phyloP scores from a whole-genome alignment of 371 early-diverging fungal species.

The Mortierella sp. region DNA sequence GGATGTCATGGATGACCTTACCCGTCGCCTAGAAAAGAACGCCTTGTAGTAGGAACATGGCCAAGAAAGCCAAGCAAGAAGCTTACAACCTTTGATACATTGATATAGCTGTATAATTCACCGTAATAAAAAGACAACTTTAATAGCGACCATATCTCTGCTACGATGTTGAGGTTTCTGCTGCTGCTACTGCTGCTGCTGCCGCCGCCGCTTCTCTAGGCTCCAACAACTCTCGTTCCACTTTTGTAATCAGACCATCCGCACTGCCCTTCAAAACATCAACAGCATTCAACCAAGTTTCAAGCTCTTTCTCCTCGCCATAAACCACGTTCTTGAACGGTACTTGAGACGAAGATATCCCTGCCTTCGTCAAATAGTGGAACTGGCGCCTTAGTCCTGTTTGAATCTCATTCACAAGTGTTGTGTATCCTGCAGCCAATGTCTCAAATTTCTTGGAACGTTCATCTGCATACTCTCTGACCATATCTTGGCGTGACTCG shows the following conservation, averaged over 20 bases:
- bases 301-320: constrained; percentile 54
- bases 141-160: not conserved
- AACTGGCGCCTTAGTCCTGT: constrained; percentile 52
- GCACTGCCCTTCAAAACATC: constrained; percentile 45
- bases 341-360: constrained; percentile 47
- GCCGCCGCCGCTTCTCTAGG: not conserved
- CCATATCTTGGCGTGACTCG: constrained; percentile 17
- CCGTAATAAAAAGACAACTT: not conserved
- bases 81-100: too few relatives aligned
- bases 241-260: constrained; percentile 30
- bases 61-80: not conserved
- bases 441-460: constrained; percentile 31
- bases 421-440: constrained; percentile 34
- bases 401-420: constrained; percentile 47
- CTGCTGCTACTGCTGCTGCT: not conserved
- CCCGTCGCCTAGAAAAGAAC: not conserved
- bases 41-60: not conserved
- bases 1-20: too few relatives aligned
- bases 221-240: constrained; percentile 18
- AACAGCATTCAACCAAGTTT: constrained; percentile 53
- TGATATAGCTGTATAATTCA: not conserved
- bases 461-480: constrained; percentile 26
- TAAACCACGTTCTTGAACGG: constrained; percentile 55
- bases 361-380: constrained; percentile 53
- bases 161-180: too few relatives aligned